These are phyloP conservation scores for Hemerocallis citrina DNA, from an alignment of 106 monocot species.

Conservation along the genomic window DNA sequence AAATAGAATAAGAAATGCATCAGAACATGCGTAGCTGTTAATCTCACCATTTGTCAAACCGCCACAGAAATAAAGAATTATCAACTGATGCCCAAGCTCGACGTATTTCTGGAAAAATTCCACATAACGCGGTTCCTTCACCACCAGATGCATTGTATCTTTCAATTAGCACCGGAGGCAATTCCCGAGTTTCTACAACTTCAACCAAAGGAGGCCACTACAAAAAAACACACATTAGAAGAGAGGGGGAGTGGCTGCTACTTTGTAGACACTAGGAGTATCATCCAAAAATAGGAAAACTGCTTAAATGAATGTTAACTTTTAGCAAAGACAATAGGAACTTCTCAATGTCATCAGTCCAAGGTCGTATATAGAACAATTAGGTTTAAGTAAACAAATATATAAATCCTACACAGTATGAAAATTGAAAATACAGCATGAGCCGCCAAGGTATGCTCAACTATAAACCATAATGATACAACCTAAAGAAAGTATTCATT, in stretches of 20 bases:
- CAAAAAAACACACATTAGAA: not conserved
- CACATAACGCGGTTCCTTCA: slow-evolving; percentile 97
- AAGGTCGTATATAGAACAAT: too few species aligned
- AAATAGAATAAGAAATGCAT: not conserved
- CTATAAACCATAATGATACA: not conserved
- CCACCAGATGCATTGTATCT: slow-evolving; percentile 78
- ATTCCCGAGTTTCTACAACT: slow-evolving; percentile 62
- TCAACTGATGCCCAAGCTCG: slow-evolving; percentile 98
- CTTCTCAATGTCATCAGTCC: not conserved
- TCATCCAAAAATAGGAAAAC: not conserved
- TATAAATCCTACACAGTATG: not conserved
- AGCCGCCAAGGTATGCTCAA: not conserved
- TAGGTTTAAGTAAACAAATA: not conserved
- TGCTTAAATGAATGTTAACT: too few species aligned
- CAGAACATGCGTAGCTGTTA: not conserved
- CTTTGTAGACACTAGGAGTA: not conserved
- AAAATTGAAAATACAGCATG: too few species aligned
- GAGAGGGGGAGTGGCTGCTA: not conserved
- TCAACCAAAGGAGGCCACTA: slow-evolving; percentile 93
- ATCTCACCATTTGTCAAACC: slow-evolving; percentile 86
- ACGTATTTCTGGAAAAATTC: slow-evolving; percentile 84
- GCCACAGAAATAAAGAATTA: slow-evolving; percentile 91
- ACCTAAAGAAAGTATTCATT: not conserved
- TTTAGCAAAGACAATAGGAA: not conserved
- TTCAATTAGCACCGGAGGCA: slow-evolving; percentile 72